Evolutionary conservation across 2,329 filamentous ascomycete genomes (phyloP).

Genomic region (Emmonsiellopsis sp.): DNA sequence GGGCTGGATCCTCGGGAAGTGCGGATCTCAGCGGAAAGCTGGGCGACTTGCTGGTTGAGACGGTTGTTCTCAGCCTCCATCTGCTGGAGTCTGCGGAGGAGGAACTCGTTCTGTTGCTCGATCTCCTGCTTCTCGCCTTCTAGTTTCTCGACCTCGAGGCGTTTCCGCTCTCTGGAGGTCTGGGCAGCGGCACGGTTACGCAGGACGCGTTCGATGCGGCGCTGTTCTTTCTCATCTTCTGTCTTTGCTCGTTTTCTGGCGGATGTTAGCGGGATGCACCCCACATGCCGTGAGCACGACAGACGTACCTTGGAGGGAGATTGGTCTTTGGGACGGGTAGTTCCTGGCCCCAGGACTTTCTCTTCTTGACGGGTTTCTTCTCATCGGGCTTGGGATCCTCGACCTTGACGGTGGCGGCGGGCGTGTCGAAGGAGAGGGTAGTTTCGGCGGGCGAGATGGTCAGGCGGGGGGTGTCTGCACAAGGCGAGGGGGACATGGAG

Average conservation of each 20-base stretch:
- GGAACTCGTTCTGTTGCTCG: slow-evolving; percentile 62
- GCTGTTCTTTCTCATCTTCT: slow-evolving; percentile 96
- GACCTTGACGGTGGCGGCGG: slow-evolving; percentile 15
- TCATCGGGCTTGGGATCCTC: slow-evolving; percentile 32
- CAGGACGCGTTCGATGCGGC: slow-evolving; percentile 91
- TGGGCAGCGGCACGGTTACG: slow-evolving; percentile 92
- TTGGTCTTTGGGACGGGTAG: slow-evolving; percentile 95
- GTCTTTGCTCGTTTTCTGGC: slow-evolving; percentile 91
- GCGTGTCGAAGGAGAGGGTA: slow-evolving; percentile 20
- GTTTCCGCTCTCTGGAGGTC: slow-evolving; percentile 90
- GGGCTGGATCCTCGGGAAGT: slow-evolving; percentile 31
- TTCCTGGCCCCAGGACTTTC: slow-evolving; percentile 98
- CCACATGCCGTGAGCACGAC: slow-evolving; percentile 4
- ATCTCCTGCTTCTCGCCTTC: slow-evolving; percentile 54
- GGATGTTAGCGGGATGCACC: slow-evolving; percentile 7
- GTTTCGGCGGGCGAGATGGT: slow-evolving; percentile 34
- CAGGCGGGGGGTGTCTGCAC: slow-evolving; percentile 24
- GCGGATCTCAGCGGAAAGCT: slow-evolving; percentile 38
- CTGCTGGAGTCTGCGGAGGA: slow-evolving; percentile 54
- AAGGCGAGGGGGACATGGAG: slow-evolving; percentile 22
- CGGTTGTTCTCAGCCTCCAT: slow-evolving; percentile 47
- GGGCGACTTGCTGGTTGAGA: slow-evolving; percentile 41
- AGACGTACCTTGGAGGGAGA: slow-evolving; percentile 67
- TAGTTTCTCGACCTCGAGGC: slow-evolving; percentile 77
- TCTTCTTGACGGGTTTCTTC: slow-evolving; percentile 78